Conservation (phyloP, 768 basidiomycete species). For the Suillus spraguei region DNA sequence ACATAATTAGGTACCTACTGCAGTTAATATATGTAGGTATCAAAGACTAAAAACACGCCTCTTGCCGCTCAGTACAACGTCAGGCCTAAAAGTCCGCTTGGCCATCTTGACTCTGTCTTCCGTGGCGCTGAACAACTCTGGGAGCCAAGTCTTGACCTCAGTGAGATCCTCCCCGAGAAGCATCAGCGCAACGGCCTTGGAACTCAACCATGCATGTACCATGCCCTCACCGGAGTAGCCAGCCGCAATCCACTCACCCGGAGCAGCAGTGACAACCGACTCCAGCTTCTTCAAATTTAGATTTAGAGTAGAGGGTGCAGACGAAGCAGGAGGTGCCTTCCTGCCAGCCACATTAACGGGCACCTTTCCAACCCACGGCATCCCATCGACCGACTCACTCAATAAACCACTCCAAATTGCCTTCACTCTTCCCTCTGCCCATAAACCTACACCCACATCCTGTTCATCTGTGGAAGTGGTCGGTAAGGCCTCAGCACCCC, state of each 20-base stretch:
- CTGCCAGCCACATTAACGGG: slow-evolving; percentile 52
- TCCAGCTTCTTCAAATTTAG: not conserved
- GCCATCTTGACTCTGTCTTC: not conserved
- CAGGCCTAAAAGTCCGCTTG: slow-evolving; percentile 5
- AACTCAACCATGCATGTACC: slow-evolving; percentile 69
- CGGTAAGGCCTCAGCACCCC: slow-evolving; percentile 42
- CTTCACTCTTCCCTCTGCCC: slow-evolving; percentile 51
- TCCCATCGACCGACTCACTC: slow-evolving; percentile 58
- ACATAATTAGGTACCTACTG: not conserved
- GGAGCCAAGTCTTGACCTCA: not conserved
- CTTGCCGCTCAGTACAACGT: not conserved
- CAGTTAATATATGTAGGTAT: not conserved
- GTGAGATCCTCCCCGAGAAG: slow-evolving; percentile 44
- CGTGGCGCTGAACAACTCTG: not conserved
- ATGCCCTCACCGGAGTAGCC: slow-evolving; percentile 77
- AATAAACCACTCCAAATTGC: slow-evolving; percentile 67
- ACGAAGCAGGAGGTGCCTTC: slow-evolving; percentile 18
- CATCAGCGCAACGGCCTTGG: slow-evolving; percentile 61
- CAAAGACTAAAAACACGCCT: slow-evolving; percentile 3
- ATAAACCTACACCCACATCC: slow-evolving; percentile 24
- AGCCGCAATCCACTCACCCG: slow-evolving; percentile 74
- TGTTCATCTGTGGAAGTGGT: slow-evolving; percentile 16
- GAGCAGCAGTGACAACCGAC: slow-evolving; percentile 20
- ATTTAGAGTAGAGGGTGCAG: not conserved
- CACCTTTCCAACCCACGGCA: slow-evolving; percentile 74